Conservation (phyloP, 257 asterid species). For the Datura wrightii region DNA sequence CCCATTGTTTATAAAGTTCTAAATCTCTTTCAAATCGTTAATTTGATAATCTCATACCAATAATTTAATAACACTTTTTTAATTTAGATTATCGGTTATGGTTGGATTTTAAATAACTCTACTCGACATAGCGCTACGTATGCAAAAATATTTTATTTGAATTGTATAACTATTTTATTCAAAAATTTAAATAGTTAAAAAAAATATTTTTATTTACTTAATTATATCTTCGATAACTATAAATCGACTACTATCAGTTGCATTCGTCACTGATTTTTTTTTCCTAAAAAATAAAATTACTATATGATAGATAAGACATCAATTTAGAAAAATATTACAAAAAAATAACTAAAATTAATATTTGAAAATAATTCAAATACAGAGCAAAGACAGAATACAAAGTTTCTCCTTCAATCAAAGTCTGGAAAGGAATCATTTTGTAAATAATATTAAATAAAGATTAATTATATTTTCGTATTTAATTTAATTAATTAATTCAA, state of each 20-base stretch:
- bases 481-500: slow-evolving; percentile 26
- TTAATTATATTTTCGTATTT: neutral
- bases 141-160: neutral
- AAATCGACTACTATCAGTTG: neutral
- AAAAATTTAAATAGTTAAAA: neutral
- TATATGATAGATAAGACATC: neutral
- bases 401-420: neutral
- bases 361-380: neutral
- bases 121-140: fast-evolving
- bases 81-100: neutral
- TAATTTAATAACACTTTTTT: fast-evolving
- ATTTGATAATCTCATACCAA: neutral
- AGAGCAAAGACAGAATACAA: neutral
- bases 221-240: fast-evolving
- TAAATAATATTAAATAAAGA: neutral
- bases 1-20: no score
- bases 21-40: neutral
- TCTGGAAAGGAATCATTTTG: neutral
- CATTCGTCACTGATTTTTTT: neutral
- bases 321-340: neutral
- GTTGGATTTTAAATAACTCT: fast-evolving
- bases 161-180: neutral
- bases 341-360: neutral
- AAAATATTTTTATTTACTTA: fast-evolving
- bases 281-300: neutral